A percentile compares a stretch with the other conserved stretches of the same genome.
These are phyloP conservation scores for Ottelia alismoides DNA, from an alignment of 106 monocot species.

Conservation along the genomic window DNA sequence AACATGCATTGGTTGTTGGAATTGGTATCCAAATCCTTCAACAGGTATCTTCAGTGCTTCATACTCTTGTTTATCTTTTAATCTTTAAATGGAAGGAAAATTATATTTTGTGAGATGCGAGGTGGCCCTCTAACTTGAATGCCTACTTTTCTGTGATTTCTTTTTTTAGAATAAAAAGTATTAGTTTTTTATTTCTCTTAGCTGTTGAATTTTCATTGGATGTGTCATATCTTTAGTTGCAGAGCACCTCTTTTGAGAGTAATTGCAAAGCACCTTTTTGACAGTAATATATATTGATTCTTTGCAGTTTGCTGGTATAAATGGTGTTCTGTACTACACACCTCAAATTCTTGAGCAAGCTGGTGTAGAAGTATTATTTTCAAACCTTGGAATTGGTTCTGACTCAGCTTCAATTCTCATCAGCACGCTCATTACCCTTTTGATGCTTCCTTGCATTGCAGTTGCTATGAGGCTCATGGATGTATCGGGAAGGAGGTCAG, in stretches of 20 bases:
- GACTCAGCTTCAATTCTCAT: constrained; percentile 19
- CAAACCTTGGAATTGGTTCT: constrained; percentile 15
- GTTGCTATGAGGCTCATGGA: constrained; percentile 30
- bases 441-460: constrained; percentile 24
- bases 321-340: constrained; percentile 23
- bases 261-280: no score
- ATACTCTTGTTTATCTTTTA: no score
- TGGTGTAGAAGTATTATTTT: constrained; percentile 19
- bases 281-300: not conserved
- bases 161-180: no score
- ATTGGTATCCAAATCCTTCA: constrained; percentile 20
- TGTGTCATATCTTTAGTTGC: no score
- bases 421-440: constrained; percentile 16
- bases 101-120: no score
- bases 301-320: constrained; percentile 25
- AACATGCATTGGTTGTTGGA: constrained; percentile 19
- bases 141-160: no score
- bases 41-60: no score
- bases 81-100: no score
- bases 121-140: no score
- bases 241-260: no score
- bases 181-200: no score
- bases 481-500: constrained; percentile 18
- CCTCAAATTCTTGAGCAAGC: constrained; percentile 27
- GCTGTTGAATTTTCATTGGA: no score